Evolutionary conservation across 1,284 basidiomycete genomes (phyloP).

Genomic region (Heterobasidion annosum): DNA sequence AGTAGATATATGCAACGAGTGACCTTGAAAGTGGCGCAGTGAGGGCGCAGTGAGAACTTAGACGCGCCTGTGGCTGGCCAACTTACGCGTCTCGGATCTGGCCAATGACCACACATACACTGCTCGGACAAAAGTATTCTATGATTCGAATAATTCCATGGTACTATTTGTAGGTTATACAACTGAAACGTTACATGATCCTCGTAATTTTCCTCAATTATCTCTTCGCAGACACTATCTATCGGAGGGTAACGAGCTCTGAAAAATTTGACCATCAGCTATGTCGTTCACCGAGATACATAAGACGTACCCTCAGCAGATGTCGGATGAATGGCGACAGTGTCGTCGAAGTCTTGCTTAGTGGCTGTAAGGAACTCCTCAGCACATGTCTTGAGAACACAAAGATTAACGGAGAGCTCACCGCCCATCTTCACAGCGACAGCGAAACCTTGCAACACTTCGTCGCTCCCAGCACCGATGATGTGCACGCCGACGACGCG

Average conservation of each 20-base stretch:
- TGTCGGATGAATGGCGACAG: conserved; percentile 89
- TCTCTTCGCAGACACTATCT: neutral
- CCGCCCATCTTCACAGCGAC: conserved; percentile 92
- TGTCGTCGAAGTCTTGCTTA: conserved; percentile 81
- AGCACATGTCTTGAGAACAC: neutral
- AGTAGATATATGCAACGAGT: no score
- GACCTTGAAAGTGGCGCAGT: no score
- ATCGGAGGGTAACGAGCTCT: conserved; percentile 33
- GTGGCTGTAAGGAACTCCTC: conserved; percentile 34
- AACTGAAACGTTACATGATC: neutral
- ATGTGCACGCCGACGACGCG: conserved; percentile 94
- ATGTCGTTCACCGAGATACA: neutral
- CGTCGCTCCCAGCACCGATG: conserved; percentile 85
- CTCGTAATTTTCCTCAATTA: neutral
- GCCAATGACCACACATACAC: no score
- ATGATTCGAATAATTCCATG: no score
- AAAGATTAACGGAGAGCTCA: no score
- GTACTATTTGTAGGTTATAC: neutral
- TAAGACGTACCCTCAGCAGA: conserved; percentile 52
- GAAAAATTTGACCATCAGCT: neutral
- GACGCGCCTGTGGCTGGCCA: no score
- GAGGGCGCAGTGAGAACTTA: no score
- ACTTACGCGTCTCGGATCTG: no score
- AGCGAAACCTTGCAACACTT: conserved; percentile 89
- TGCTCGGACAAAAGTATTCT: no score